Base-by-base conservation (phyloP, 2,329 filamentous ascomycete genomes). In the Colletotrichum cereale region DNA sequence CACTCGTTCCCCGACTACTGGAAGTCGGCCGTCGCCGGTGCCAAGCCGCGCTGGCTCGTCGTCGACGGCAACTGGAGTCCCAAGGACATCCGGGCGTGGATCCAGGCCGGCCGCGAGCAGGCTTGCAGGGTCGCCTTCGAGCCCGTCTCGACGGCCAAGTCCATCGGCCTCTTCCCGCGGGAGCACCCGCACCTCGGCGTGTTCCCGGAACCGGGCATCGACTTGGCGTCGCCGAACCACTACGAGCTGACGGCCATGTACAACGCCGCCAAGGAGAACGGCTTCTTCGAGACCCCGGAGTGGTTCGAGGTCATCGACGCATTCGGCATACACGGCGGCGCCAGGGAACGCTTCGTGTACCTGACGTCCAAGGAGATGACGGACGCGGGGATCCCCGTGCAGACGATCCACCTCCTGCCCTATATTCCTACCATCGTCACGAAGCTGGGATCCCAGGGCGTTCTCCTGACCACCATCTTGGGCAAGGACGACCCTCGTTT, bases 61-160 rank as follows among this genome's bases (percentile, higher is more conserved):
- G 86, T 97, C 11, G 96, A 99, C 78, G 94, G 89, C 21, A 98
- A 98, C 80, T 97, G 96, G 94, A 86, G 88, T 34, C 83, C 90
- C 5, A 78, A 82, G 2, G 89, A 91, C 26, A 88, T 97, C 2
- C 85, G 87, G 48, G 85, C 87, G 62, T 96, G 95, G 90, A 83
- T 95, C 50, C 77, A 82, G n/a, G 84, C 89, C 48, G 91, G 87
- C 53, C 89, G 88, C 70, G 79, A 85, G 2, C 83, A 88, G 69
- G 80, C 84, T 5, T 87, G 88, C 21, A 87, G 85, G 26, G 87
- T 95, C 7, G 92, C 93, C 16, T 97, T 96, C 77, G 96, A 98
- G 81, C 96, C 96, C 1, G 96, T 98, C 8, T 97, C 94, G 1
- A 90, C 88, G 1, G 90, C 89, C 71, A 99, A 98, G 84, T 89